Evolutionary conservation across 371 early-diverging fungal species (phyloP).

Genomic region (Neoconidiobolus thromboides): DNA sequence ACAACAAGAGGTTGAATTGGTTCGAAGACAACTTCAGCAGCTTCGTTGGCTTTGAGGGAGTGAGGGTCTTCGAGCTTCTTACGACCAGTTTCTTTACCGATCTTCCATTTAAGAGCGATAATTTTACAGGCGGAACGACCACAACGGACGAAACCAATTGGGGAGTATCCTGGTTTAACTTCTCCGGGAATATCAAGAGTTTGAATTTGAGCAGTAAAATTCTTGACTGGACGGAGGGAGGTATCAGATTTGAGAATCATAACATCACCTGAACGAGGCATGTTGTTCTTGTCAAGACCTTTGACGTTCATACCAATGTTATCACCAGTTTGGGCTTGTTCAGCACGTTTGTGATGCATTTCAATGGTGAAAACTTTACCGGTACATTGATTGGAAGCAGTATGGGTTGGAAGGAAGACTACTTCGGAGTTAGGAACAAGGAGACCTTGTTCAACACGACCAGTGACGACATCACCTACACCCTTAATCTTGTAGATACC

Average conservation of each 20-base stretch:
- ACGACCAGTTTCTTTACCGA: constrained; percentile 5
- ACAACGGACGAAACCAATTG: constrained; percentile 26
- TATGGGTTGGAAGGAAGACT: constrained; percentile 1
- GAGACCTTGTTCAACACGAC: constrained; percentile 4
- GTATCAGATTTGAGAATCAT: constrained; percentile 56
- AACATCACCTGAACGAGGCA: constrained; percentile 86
- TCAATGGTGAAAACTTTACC: constrained; percentile 96
- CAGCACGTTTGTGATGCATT: constrained; percentile 93
- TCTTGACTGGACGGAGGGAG: constrained; percentile 94
- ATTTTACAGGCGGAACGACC: constrained; percentile 5
- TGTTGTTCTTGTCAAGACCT: constrained; percentile 91
- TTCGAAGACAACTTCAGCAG: constrained; percentile 6
- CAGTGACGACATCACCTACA: constrained; percentile 5
- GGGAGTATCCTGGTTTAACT: constrained; percentile 75
- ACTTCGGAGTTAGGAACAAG: constrained; percentile 4
- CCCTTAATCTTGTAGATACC: constrained; percentile 7
- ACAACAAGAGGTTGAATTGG: constrained; percentile 5
- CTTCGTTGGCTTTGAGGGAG: constrained; percentile 6
- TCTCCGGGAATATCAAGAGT: constrained; percentile 94
- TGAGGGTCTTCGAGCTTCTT: constrained; percentile 5
- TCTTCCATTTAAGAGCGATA: constrained; percentile 3
- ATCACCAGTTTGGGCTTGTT: constrained; percentile 91
- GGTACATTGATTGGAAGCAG: constrained; percentile 15
- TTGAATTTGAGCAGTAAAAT: constrained; percentile 88
- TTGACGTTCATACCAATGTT: constrained; percentile 97